Evolutionary conservation across 176 grass and related monocot species (phyloP).

Genomic region (Guadua angustifolia): DNA sequence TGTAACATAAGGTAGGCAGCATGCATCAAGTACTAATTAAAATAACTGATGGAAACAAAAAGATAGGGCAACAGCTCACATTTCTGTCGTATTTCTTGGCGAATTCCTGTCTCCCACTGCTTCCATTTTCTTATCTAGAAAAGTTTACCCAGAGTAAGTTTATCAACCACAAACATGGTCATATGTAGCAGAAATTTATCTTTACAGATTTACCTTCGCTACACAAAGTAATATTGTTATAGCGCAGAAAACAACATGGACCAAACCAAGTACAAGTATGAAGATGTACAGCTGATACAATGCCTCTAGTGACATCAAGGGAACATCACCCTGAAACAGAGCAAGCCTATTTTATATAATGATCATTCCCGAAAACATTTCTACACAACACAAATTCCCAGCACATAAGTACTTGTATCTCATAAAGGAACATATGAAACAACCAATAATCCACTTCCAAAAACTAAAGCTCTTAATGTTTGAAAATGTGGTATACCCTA

Average conservation of each 20-base stretch:
- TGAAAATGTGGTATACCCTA: conserved; percentile 12
- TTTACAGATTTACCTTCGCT: conserved; percentile 61
- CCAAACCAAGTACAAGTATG: conserved; percentile 82
- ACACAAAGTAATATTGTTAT: conserved; percentile 80
- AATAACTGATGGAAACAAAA: conserved; percentile 42
- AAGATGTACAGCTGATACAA: conserved; percentile 95
- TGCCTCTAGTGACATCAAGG: conserved; percentile 80
- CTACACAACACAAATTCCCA: background rate
- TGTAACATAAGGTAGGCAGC: background rate
- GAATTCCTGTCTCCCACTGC: conserved; percentile 69
- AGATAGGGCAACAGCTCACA: conserved; percentile 27
- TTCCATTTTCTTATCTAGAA: conserved; percentile 76
- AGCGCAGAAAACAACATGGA: conserved; percentile 77
- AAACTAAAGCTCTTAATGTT: background rate
- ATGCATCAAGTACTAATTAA: background rate
- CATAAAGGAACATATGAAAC: background rate
- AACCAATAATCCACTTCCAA: background rate
- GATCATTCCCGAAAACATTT: conserved; percentile 16
- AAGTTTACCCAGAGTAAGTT: conserved; percentile 30
- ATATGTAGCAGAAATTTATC: conserved; percentile 10
- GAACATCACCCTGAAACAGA: conserved; percentile 76
- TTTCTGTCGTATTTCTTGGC: conserved; percentile 37
- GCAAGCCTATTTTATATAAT: conserved; percentile 13
- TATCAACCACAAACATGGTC: conserved; percentile 24
- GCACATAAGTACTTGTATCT: background rate